phyloP scores from a whole-genome alignment of 2,329 filamentous ascomycete species.

The Xylaria sp. region DNA sequence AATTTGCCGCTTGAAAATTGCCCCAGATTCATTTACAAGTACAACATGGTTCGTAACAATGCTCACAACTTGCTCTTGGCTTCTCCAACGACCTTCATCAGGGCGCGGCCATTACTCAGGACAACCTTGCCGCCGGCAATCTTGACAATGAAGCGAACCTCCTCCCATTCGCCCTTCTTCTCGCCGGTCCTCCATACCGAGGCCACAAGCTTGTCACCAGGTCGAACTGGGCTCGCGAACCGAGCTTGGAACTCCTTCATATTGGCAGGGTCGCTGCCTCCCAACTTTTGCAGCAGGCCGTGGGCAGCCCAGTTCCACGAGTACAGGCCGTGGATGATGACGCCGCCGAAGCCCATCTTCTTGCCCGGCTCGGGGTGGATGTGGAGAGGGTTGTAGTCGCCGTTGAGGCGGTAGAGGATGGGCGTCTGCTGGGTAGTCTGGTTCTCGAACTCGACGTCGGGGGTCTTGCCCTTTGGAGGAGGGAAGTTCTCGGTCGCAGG shows the following conservation, averaged over 20 bases:
- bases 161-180: slow-evolving; percentile 76
- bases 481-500: slow-evolving; percentile 82
- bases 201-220: slow-evolving; percentile 82
- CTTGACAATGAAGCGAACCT: slow-evolving; percentile 81
- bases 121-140: slow-evolving; percentile 85
- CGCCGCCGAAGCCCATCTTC: slow-evolving; percentile 91
- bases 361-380: slow-evolving; percentile 84
- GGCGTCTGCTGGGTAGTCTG: slow-evolving; percentile 78
- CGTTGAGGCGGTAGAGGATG: slow-evolving; percentile 84
- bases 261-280: slow-evolving; percentile 80
- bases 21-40: slow-evolving; percentile 12
- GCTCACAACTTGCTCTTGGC: slow-evolving; percentile 71
- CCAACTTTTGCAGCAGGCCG: slow-evolving; percentile 76
- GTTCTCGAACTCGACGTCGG: slow-evolving; percentile 75
- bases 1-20: slow-evolving; percentile 2
- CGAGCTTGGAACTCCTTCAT: slow-evolving; percentile 89
- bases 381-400: slow-evolving; percentile 94
- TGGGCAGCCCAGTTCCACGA: slow-evolving; percentile 85
- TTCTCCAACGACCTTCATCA: slow-evolving; percentile 72
- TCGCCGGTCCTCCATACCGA: slow-evolving; percentile 83
- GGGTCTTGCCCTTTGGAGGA: slow-evolving; percentile 75
- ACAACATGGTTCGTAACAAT: slow-evolving; percentile 15
- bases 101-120: slow-evolving; percentile 84
- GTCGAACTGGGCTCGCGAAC: slow-evolving; percentile 85
- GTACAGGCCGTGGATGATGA: slow-evolving; percentile 90